A percentile compares a stretch with the other conserved stretches of the same genome.
Conservation (phyloP, 768 basidiomycete species). For the Tylopilus balloui region DNA sequence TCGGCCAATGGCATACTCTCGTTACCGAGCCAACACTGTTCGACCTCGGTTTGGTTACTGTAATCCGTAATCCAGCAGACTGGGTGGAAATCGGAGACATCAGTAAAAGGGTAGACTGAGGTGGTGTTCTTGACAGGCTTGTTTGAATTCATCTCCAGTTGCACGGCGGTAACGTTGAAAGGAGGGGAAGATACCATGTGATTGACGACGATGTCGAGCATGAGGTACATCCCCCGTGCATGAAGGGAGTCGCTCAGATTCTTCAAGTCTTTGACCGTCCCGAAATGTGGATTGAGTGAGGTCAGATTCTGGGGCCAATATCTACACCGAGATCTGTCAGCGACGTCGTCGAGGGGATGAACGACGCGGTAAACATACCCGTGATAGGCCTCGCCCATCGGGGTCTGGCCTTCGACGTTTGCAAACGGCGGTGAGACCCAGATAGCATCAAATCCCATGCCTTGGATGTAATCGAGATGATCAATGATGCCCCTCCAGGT, state of each 20-base stretch:
- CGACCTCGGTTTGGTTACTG: slow-evolving; percentile 43
- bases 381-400: slow-evolving; percentile 55
- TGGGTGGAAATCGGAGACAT: slow-evolving; percentile 36
- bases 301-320: slow-evolving; percentile 52
- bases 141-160: slow-evolving; percentile 14
- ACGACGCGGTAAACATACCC: slow-evolving; percentile 31
- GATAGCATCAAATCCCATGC: slow-evolving; percentile 57
- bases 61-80: slow-evolving; percentile 41
- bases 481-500: slow-evolving; percentile 48
- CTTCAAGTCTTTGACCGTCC: slow-evolving; percentile 47
- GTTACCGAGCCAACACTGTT: slow-evolving; percentile 62
- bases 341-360: background rate
- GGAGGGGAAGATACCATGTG: slow-evolving; percentile 44
- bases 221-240: slow-evolving; percentile 51
- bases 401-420: slow-evolving; percentile 45
- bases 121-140: slow-evolving; percentile 18
- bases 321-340: slow-evolving; percentile 15
- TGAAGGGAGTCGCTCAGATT: slow-evolving; percentile 46
- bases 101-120: slow-evolving; percentile 29
- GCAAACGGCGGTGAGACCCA: slow-evolving; percentile 55
- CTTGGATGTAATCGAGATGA: slow-evolving; percentile 60
- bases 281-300: slow-evolving; percentile 50
- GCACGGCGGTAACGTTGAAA: slow-evolving; percentile 22
- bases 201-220: slow-evolving; percentile 62
- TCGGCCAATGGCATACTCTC: slow-evolving; percentile 49